Percentiles rank a stretch among this genome's conserved stretches.
phyloP scores from a whole-genome alignment of 176 grass and related monocot genomes.

The Triticum aestivum region DNA sequence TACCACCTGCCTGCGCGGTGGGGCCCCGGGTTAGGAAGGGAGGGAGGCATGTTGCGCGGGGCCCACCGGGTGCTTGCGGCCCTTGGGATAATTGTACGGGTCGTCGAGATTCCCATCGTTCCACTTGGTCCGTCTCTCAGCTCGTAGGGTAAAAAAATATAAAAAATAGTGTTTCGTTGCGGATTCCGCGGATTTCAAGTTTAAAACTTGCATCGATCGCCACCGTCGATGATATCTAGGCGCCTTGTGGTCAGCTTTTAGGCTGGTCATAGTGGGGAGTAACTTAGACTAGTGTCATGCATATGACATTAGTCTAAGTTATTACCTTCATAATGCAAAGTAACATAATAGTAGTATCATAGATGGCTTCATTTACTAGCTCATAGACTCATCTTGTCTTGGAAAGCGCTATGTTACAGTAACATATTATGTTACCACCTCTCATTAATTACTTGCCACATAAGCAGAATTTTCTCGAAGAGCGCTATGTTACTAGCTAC shows the following conservation, averaged over 20 bases:
- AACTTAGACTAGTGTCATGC: no score
- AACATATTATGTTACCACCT: no score
- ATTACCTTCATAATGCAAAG: no score
- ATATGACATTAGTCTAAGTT: no score
- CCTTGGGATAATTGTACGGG: background rate
- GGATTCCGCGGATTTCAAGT: background rate
- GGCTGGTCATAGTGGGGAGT: no score
- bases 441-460: no score
- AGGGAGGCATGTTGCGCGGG: background rate
- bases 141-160: background rate
- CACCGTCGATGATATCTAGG: background rate
- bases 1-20: background rate
- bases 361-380: no score
- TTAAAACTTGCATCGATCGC: background rate
- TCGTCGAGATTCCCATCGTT: background rate
- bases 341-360: no score
- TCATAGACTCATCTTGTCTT: no score
- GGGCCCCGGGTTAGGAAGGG: background rate
- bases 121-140: background rate
- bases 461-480: no score
- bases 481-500: no score
- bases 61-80: background rate
- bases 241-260: background rate
- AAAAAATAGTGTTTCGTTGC: background rate
- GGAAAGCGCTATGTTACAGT: no score